A percentile compares a stretch with the other conserved stretches of the same genome.
These are phyloP conservation scores for Moesziomyces antarcticus DNA, from an alignment of 1,284 basidiomycete species.

Conservation along the genomic window DNA sequence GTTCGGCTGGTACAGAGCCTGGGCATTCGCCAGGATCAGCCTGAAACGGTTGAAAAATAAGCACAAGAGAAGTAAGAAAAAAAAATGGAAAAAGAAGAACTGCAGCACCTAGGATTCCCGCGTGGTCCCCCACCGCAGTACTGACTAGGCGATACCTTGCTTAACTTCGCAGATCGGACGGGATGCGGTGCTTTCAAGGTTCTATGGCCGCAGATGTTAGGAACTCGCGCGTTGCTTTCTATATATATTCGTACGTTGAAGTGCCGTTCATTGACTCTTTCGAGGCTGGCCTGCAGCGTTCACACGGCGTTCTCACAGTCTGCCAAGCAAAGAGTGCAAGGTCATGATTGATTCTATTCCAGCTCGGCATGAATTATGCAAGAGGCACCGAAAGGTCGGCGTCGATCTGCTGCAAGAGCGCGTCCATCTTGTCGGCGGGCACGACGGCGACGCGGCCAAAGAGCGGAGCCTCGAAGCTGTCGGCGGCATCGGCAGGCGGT, in stretches of 20 bases:
- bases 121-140: constrained; percentile 85
- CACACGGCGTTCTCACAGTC: no score
- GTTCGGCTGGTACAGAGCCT: no score
- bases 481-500: constrained; percentile 57
- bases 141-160: constrained; percentile 81
- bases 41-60: no score
- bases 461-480: constrained; percentile 61
- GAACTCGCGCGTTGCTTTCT: no score
- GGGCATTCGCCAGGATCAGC: no score
- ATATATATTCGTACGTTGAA: no score
- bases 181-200: constrained; percentile 83
- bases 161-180: constrained; percentile 84
- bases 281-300: no score
- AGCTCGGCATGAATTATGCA: constrained; percentile 10
- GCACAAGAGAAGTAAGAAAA: no score
- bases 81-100: constrained; percentile 69
- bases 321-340: no score
- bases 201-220: constrained; percentile 78
- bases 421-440: constrained; percentile 46
- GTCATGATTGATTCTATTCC: no score
- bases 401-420: constrained; percentile 36
- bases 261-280: no score
- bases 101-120: constrained; percentile 83
- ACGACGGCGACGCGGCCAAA: constrained; percentile 60
- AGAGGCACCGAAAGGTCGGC: constrained; percentile 29